phyloP scores from a whole-genome alignment of 129 eudicot genomes.

The Lonicera japonica region DNA sequence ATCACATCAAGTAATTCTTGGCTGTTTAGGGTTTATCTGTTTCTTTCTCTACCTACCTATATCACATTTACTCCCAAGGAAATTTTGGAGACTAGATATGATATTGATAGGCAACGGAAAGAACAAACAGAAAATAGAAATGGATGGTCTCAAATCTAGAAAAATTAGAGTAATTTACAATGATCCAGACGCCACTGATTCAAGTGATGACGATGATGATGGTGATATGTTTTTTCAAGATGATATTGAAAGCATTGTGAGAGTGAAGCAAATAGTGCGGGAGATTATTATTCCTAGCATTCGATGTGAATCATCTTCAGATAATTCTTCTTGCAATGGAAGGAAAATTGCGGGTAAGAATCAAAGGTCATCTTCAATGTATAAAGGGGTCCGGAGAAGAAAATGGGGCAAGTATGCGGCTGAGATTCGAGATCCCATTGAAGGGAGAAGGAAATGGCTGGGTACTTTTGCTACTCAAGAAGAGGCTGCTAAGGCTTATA shows the following conservation, averaged over 20 bases:
- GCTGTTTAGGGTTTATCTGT: background rate
- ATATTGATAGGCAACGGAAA: background rate
- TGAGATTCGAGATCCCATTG: slow-evolving; percentile 21
- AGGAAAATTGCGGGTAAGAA: background rate
- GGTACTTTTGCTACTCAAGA: slow-evolving; percentile 17
- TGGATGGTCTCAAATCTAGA: background rate
- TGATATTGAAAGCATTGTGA: background rate
- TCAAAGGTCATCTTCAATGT: background rate
- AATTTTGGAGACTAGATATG: too few relatives aligned
- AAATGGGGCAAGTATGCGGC: slow-evolving; percentile 24
- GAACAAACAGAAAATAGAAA: background rate
- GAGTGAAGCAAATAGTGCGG: slow-evolving; percentile 8
- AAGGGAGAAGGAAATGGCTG: slow-evolving; percentile 18
- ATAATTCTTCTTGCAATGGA: background rate
- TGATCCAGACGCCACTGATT: slow-evolving; percentile 31
- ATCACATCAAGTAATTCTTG: too few relatives aligned
- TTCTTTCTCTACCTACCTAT: background rate
- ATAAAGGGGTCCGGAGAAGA: slow-evolving; percentile 21
- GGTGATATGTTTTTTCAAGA: background rate
- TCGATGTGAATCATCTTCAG: background rate
- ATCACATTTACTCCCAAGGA: background rate
- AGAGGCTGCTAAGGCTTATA: slow-evolving; percentile 17
- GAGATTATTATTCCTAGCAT: slow-evolving; percentile 10
- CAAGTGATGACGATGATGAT: background rate
- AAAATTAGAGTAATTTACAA: slow-evolving; percentile 9